Percentiles rank a stretch among this genome's conserved stretches.
Conservation (phyloP, 768 basidiomycete species). For the Tricholoma flavovirens region DNA sequence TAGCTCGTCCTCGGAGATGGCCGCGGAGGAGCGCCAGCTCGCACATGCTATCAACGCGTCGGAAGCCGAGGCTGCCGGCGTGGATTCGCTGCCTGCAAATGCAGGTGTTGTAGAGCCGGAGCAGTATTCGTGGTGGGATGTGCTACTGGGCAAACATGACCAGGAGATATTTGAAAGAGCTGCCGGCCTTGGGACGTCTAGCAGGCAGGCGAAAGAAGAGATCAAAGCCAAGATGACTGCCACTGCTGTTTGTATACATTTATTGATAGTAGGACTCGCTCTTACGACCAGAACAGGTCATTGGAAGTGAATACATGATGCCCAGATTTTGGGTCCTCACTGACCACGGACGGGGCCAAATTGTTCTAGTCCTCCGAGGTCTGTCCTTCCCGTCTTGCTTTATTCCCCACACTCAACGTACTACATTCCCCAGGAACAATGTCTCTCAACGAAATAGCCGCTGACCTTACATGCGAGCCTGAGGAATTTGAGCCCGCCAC, state of each 20-base stretch:
- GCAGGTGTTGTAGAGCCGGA: conserved; percentile 15
- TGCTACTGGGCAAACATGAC: conserved; percentile 75
- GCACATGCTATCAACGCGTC: conserved; percentile 65
- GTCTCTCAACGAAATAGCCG: conserved; percentile 83
- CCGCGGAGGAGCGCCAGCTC: conserved; percentile 55
- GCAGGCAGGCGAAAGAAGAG: conserved; percentile 25
- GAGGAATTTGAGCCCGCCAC: conserved; percentile 56
- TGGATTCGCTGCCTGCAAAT: conserved; percentile 18
- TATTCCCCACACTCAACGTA: neutral
- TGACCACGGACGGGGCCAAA: conserved; percentile 66
- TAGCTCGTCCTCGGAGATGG: conserved; percentile 37
- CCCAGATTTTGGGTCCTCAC: conserved; percentile 85
- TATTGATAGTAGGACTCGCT: neutral
- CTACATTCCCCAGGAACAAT: conserved; percentile 52
- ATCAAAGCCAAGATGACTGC: conserved; percentile 42
- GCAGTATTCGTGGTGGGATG: conserved; percentile 78
- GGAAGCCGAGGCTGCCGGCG: conserved; percentile 57
- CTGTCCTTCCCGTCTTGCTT: conserved; percentile 6
- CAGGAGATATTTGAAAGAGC: conserved; percentile 76
- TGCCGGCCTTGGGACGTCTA: conserved; percentile 26
- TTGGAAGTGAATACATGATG: conserved; percentile 66
- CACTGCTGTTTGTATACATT: conserved; percentile 39
- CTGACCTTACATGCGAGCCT: conserved; percentile 78
- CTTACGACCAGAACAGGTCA: conserved; percentile 29
- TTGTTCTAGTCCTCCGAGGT: conserved; percentile 74